Evolutionary conservation across 1,284 basidiomycete species (phyloP), one percentile per base, ranked within the genome.

Genomic region (Malassezia caprae): DNA sequence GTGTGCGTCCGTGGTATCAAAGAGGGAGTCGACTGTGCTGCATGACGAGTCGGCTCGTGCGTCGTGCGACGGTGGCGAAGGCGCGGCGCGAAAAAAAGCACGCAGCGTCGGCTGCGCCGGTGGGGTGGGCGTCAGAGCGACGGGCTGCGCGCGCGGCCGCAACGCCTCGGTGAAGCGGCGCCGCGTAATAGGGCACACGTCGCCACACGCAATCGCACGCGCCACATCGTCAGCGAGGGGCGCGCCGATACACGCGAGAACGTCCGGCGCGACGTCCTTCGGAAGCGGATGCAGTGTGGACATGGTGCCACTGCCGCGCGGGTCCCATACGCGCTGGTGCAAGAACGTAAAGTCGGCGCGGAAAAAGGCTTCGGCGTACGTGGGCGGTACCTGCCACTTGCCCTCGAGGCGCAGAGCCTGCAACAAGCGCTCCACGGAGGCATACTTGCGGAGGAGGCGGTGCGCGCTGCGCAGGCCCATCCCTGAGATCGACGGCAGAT

Each of bases 301-400:
- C 31, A 73, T 24, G 15, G 39, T 13, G 40, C 60, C 56, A 8
- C 48, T 15, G 11, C 42, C 42, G 6, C 56, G 54, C 5, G 93
- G 90, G 75, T 89, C 86, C 73, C 86, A 98, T 40, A 98, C 90
- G 45, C 90, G 80, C 73, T 98, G 94, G 75, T 96, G 85, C 44
- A 90, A 77, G 75, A 98, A 99, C 27, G 90, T 93, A 59, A 86
- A 84, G 75, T 98, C 91, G 8, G 94, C 91, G 19, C 74, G 77
- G 5, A 72, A 65, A 58, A 81, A 82, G n/a, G 82, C 80, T 48
- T 82, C 78, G 31, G 84, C 77, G 76, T 74, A 74, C 40, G 80
- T 81, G 26, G 77, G 76, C 1, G 93, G 91, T 1, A 98, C 83
- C 6, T 78, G 73, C 75, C 88, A 84, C 76, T 88, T 86, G 17